Evolutionary conservation across 2,329 filamentous ascomycete species (phyloP), one percentile per base, ranked within the genome.

Genomic region (Xylariomycetidae sp.): DNA sequence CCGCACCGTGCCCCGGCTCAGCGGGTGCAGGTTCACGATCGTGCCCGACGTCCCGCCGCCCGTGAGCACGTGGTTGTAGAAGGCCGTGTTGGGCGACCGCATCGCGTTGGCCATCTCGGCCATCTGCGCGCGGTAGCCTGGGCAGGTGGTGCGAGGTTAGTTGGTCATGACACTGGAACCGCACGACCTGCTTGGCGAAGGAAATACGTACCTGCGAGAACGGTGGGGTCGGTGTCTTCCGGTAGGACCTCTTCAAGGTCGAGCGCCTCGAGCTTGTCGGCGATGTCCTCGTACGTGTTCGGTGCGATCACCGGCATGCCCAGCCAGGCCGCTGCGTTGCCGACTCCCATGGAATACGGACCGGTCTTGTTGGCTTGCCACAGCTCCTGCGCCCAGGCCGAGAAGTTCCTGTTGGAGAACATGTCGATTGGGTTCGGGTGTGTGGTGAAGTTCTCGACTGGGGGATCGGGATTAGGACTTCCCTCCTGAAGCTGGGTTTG

Each of bases 121-220:
- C 52, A 63, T 62, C 39, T 64, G 62, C 7, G 52, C 54, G n/a
- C 42, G 45, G 37, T 56, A 63, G 2, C 62, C 60, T 52, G 26
- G 15, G 19, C 1, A 34, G 19, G 5, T 17, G 2, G 25, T 26
- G 8, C 32, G 13, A 35, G n/a, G 10, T 30, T 10, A 10, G 9
- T n/a, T n/a, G n/a, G n/a, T n/a, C n/a, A n/a, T n/a, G n/a, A n/a
- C n/a, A n/a, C n/a, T n/a, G n/a, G n/a, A n/a, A n/a, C n/a, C n/a
- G n/a, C n/a, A n/a, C n/a, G n/a, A n/a, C n/a, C n/a, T n/a, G n/a
- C n/a, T n/a, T n/a, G n/a, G n/a, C n/a, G n/a, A n/a, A n/a, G n/a
- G n/a, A n/a, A n/a, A n/a, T n/a, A n/a, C n/a, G n/a, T 34, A 50
- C 47, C 49, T 18, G 56, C 55, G 14, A 58, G 37, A 2, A 63